Percentiles rank a stretch among this genome's conserved stretches.
These are phyloP conservation scores for Leptodermis oblonga DNA, from an alignment of 257 asterid species.

Conservation along the genomic window DNA sequence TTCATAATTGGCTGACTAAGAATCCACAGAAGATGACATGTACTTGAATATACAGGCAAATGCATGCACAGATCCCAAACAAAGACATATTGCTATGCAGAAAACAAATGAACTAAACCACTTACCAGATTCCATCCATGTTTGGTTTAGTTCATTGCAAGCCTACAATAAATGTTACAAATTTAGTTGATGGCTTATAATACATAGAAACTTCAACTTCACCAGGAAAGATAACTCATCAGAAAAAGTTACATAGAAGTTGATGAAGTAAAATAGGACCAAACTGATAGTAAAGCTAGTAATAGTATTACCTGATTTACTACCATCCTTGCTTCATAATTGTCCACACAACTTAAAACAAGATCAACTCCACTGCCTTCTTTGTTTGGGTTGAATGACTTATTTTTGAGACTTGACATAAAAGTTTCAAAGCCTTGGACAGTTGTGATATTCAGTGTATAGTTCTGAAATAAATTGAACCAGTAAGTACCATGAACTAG, in stretches of 20 bases:
- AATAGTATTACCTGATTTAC: constrained; percentile 79
- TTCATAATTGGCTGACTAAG: not conserved
- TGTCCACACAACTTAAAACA: constrained; percentile 94
- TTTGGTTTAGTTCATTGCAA: constrained; percentile 88
- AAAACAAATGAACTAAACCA: not conserved
- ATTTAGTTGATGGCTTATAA: not conserved
- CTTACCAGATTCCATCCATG: constrained; percentile 98
- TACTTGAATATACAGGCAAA: not conserved
- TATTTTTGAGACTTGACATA: constrained; percentile 73
- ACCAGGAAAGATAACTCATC: constrained; percentile 6
- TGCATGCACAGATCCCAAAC: not conserved
- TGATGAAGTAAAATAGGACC: not conserved
- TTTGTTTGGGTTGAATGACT: constrained; percentile 57
- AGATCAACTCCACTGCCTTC: constrained; percentile 89
- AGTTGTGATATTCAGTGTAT: constrained; percentile 89
- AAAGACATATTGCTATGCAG: not conserved
- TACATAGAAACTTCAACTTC: not conserved
- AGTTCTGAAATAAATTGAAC: constrained; percentile 60
- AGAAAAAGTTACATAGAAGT: not conserved
- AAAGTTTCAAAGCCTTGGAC: constrained; percentile 94
- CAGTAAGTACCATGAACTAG: constrained; percentile 13
- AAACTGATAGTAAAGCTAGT: constrained; percentile 6
- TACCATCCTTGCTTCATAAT: constrained; percentile 99
- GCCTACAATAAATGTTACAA: constrained; percentile 51
- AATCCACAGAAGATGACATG: not conserved